These are phyloP conservation scores for Microcyclosporella mali DNA, from an alignment of 2,329 filamentous ascomycete species.

Conservation along the genomic window DNA sequence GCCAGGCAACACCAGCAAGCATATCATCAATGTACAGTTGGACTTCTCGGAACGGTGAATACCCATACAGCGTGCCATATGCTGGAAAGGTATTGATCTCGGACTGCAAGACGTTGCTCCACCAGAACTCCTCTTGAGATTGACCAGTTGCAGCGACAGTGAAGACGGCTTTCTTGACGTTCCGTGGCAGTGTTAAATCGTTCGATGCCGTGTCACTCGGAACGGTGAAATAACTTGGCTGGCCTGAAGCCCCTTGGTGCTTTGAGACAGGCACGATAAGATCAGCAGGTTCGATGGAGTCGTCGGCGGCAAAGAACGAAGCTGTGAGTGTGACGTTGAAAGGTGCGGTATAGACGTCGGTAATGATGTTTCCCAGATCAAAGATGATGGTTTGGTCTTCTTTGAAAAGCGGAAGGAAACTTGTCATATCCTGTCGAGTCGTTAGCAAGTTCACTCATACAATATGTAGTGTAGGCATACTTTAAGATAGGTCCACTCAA, in stretches of 20 bases:
- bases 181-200: slow-evolving; percentile 57
- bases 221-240: slow-evolving; percentile 61
- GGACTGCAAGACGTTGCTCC: slow-evolving; percentile 65
- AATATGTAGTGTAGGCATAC: slow-evolving; percentile 5
- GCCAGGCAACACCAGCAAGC: slow-evolving; percentile 71
- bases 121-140: slow-evolving; percentile 76
- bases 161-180: slow-evolving; percentile 63
- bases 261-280: slow-evolving; percentile 61
- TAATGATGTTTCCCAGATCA: slow-evolving; percentile 68
- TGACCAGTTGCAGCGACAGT: slow-evolving; percentile 74
- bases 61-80: slow-evolving; percentile 55
- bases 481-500: slow-evolving; percentile 70
- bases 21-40: slow-evolving; percentile 68
- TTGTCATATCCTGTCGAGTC: slow-evolving; percentile 56
- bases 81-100: slow-evolving; percentile 53
- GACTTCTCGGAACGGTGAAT: slow-evolving; percentile 70
- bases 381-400: slow-evolving; percentile 69
- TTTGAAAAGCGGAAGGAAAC: slow-evolving; percentile 63
- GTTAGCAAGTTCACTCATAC: neutral
- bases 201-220: slow-evolving; percentile 58
- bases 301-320: slow-evolving; percentile 56
- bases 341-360: slow-evolving; percentile 63
- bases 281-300: slow-evolving; percentile 47
- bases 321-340: slow-evolving; percentile 71
- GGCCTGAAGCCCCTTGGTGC: slow-evolving; percentile 43